phyloP scores from a whole-genome alignment of 768 basidiomycete genomes.

The Cystobasidium onofrii region DNA sequence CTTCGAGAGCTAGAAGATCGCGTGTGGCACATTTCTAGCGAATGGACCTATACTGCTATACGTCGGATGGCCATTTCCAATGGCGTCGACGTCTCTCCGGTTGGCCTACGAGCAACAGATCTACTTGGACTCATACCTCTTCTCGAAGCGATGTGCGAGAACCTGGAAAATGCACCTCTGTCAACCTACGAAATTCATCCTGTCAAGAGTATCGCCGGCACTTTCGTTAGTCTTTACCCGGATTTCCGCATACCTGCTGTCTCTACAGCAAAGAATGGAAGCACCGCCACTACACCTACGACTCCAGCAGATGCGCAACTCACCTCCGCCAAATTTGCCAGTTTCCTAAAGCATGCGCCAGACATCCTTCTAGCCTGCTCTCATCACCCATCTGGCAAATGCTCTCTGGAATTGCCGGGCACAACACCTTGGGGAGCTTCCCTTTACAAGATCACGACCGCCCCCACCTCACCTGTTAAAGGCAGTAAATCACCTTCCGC shows the following conservation, averaged over 20 bases:
- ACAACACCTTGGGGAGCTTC: slow-evolving; percentile 10
- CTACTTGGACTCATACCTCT: slow-evolving; percentile 22
- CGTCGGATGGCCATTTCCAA: slow-evolving; percentile 26
- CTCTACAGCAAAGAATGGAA: background rate
- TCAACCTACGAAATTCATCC: slow-evolving; percentile 27
- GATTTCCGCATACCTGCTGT: slow-evolving; percentile 2
- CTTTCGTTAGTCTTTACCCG: slow-evolving; percentile 19
- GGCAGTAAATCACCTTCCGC: background rate
- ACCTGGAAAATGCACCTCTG: slow-evolving; percentile 22
- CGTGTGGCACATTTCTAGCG: slow-evolving; percentile 24
- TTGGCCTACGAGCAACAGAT: slow-evolving; percentile 14
- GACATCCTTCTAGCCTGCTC: slow-evolving; percentile 5
- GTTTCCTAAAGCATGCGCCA: background rate
- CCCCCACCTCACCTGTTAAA: background rate
- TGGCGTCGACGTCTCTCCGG: slow-evolving; percentile 22
- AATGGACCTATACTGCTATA: slow-evolving; percentile 32
- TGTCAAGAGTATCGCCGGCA: slow-evolving; percentile 11
- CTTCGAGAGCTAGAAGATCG: slow-evolving; percentile 31
- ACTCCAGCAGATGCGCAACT: background rate
- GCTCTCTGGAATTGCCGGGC: slow-evolving; percentile 11
- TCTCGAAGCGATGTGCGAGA: slow-evolving; percentile 30
- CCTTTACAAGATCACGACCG: slow-evolving; percentile 11
- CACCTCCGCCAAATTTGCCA: background rate
- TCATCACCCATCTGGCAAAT: slow-evolving; percentile 26
- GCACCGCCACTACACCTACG: background rate